Evolutionary conservation across 202 grass and related monocot genomes (phyloP).

Genomic region (Setaria viridis): DNA sequence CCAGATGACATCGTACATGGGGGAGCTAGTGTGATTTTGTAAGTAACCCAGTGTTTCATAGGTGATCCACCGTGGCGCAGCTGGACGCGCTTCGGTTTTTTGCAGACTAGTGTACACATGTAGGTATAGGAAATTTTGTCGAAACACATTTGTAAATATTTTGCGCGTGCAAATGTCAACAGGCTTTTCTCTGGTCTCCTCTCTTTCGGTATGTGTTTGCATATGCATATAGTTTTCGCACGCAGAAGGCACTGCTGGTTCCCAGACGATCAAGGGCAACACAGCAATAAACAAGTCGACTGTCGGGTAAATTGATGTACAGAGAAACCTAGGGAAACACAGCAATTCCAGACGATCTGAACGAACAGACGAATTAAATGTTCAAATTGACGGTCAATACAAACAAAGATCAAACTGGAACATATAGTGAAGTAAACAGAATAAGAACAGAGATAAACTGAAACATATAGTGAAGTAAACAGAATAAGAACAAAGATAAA

Average conservation of each 20-base stretch:
- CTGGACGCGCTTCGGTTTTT: constrained; percentile 8
- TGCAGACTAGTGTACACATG: constrained; percentile 41
- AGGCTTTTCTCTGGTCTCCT: not conserved
- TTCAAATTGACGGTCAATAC: too few species aligned
- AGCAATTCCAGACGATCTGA: too few species aligned
- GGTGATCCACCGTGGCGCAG: constrained; percentile 21
- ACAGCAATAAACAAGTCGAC: too few species aligned
- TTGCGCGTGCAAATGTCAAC: not conserved
- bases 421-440: too few species aligned
- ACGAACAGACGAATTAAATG: too few species aligned
- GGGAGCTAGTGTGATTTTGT: constrained; percentile 33
- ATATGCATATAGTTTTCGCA: not conserved
- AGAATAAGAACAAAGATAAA: too few species aligned
- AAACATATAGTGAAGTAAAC: too few species aligned
- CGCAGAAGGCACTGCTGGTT: not conserved
- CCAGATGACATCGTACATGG: constrained; percentile 20
- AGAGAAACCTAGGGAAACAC: too few species aligned
- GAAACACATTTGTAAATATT: constrained; percentile 12
- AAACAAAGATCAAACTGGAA: too few species aligned
- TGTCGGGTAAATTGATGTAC: too few species aligned
- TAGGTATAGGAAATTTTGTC: constrained; percentile 49
- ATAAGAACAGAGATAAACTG: too few species aligned
- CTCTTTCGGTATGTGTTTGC: not conserved
- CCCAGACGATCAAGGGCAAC: too few species aligned
- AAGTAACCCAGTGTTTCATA: not conserved